These are phyloP conservation scores for Hypoxylon sp. DNA, from an alignment of 2,329 filamentous ascomycete genomes.

Conservation along the genomic window DNA sequence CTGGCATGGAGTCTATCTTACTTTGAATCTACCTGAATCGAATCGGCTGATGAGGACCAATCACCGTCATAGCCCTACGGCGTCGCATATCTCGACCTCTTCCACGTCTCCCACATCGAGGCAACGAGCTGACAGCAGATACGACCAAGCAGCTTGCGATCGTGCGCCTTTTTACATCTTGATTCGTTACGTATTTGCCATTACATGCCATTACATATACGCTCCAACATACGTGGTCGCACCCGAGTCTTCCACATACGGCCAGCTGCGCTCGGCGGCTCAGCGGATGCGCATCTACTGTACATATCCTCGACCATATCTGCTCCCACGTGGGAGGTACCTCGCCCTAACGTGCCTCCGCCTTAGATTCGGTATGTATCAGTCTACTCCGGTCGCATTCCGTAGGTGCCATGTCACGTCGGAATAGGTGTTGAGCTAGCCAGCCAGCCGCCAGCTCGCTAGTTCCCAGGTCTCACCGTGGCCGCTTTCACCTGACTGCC, in stretches of 20 bases:
- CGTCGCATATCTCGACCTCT: neutral
- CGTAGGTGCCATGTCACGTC: neutral
- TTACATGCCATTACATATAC: too few species aligned
- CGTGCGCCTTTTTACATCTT: neutral
- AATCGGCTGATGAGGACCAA: constrained; percentile 14
- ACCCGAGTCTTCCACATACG: neutral
- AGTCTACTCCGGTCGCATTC: constrained; percentile 3
- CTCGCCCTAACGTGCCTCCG: constrained; percentile 13
- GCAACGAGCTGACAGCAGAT: constrained; percentile 9
- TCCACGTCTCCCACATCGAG: constrained; percentile 16
- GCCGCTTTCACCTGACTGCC: neutral
- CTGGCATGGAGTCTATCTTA: neutral
- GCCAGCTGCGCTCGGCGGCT: neutral
- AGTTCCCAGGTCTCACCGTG: constrained; percentile 4
- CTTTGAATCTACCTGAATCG: too few species aligned
- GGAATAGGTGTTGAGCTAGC: constrained; percentile 14
- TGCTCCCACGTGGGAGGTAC: constrained; percentile 24
- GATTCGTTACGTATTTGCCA: too few species aligned
- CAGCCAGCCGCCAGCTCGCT: constrained; percentile 22
- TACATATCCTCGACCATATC: neutral
- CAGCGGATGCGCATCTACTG: neutral
- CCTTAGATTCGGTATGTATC: too few species aligned
- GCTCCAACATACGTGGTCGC: neutral
- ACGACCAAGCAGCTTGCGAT: constrained; percentile 1
- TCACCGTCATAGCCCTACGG: constrained; percentile 21